Conservation (phyloP, 257 asterid genomes). For the Nicotiana knightiana region DNA sequence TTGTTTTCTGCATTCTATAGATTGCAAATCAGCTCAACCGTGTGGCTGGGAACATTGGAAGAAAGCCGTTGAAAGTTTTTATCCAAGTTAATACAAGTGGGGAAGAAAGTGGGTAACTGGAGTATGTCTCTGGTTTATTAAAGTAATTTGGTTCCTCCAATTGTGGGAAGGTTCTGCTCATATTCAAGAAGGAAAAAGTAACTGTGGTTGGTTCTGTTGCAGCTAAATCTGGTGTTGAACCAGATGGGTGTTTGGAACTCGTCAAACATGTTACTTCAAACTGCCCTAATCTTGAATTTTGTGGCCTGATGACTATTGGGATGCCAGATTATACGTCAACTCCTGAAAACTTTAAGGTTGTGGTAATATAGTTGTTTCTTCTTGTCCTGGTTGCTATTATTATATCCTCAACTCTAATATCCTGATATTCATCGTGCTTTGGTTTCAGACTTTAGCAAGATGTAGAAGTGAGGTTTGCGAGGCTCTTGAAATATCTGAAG, state of each 20-base stretch:
- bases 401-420: background rate
- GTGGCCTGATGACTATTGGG: constrained; percentile 97
- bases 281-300: constrained; percentile 84
- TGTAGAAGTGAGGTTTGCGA: constrained; percentile 80
- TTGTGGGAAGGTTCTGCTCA: background rate
- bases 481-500: constrained; percentile 66
- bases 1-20: constrained; percentile 25
- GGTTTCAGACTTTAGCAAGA: constrained; percentile 60
- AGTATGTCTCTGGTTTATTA: constrained; percentile 20
- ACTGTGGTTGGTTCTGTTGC: constrained; percentile 22
- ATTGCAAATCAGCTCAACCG: constrained; percentile 85
- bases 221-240: constrained; percentile 93
- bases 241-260: constrained; percentile 62
- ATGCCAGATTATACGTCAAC: constrained; percentile 96
- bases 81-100: constrained; percentile 98
- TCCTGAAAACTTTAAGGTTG: constrained; percentile 94
- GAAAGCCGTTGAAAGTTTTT: constrained; percentile 78
- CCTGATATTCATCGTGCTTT: constrained; percentile 17
- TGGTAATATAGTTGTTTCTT: background rate
- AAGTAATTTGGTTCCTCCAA: background rate
- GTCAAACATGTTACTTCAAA: constrained; percentile 48
- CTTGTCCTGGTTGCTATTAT: background rate
- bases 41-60: constrained; percentile 61
- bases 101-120: constrained; percentile 84
- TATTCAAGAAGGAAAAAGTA: background rate